Conservation (phyloP, 1,284 basidiomycete species). For the Athelia psychrophila region DNA sequence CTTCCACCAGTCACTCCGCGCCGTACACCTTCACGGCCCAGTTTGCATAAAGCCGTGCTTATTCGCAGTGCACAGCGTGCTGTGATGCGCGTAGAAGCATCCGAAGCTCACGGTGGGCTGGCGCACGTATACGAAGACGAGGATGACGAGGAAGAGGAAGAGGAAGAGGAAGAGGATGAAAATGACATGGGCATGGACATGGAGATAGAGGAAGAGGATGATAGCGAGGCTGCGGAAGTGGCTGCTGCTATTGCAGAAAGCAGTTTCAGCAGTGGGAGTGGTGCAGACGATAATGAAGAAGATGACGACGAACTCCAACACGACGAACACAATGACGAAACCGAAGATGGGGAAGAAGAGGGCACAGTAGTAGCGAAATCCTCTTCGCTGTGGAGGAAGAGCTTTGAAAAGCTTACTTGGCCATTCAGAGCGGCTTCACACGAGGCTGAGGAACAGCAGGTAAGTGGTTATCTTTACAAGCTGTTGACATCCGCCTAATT, state of each 20-base stretch:
- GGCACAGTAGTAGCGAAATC: constrained; percentile 1
- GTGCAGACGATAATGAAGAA: constrained; percentile 15
- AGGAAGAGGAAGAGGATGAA: constrained; percentile 27
- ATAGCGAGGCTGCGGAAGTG: constrained; percentile 31
- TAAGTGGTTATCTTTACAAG: constrained; percentile 2
- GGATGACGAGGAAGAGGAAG: constrained; percentile 25
- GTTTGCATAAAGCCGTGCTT: constrained; percentile 65
- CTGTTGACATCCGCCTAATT: too few relatives aligned
- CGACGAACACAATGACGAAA: constrained; percentile 14
- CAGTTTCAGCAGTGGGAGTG: constrained; percentile 29
- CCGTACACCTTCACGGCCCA: constrained; percentile 35
- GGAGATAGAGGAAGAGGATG: constrained; percentile 22
- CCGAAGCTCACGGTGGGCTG: constrained; percentile 29
- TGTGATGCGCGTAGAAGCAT: constrained; percentile 30
- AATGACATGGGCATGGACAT: constrained; percentile 21
- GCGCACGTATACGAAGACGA: constrained; percentile 12
- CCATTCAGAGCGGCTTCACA: constrained; percentile 27
- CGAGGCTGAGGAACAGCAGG: constrained; percentile 17
- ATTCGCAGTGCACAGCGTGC: constrained; percentile 66
- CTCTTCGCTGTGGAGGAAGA: constrained; percentile 28
- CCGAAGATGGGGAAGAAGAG: constrained; percentile 11
- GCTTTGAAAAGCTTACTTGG: constrained; percentile 32
- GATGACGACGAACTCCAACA: constrained; percentile 12
- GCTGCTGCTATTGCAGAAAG: constrained; percentile 18
- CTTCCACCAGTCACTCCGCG: background rate